Base-by-base conservation (phyloP, 2,329 filamentous ascomycete genomes). In the Trichophaea hybrida region DNA sequence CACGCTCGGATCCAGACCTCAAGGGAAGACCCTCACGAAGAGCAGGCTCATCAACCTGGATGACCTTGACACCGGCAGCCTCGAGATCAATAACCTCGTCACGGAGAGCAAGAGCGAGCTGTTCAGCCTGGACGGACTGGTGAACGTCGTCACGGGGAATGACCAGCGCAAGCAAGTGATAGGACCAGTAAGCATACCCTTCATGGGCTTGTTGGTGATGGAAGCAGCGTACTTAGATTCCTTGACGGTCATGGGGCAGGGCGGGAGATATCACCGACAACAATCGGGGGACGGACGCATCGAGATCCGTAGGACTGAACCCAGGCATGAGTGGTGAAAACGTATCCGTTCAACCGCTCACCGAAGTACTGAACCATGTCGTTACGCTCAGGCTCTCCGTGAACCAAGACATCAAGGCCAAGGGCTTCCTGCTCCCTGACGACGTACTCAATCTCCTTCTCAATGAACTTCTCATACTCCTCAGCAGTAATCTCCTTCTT, bases 321-420 rank as follows among this genome's bases (percentile, higher is more conserved):
- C 93, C 93, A 98, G 69, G 88, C 93, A 78, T 96, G 87, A 74
- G 91, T 97, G 74, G 93, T 98, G 83, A 98, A 98, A 73, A 89
- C 86, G 75, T 97, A 98, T 72, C 93, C 93, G 71, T 94, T 83
- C 65, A 98, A 81, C 72, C 88, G 86, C 83, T 98, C 93, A 76
- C 93, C 93, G 70, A 98, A 98, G 84, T 96, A 98, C 78, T 98
- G 93, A 57, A 98, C 93, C 93, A 98, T 98, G 84, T 98, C 93
- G 79, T 98, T 98, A 75, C 93, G 89, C 83, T 98, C 93, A 62
- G 93, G 93, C 82, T 98, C 93, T 73, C 93, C 93, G 80, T 98
- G 93, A 67, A 98, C 93, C 73, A 86, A 88, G 74, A 98, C 93
- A 70, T 98, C 93, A 58, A 98, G 85, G 75, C 83, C 89, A 71